phyloP scores from a whole-genome alignment of 2,329 filamentous ascomycete species.

The Arachnopeziza araneosa region DNA sequence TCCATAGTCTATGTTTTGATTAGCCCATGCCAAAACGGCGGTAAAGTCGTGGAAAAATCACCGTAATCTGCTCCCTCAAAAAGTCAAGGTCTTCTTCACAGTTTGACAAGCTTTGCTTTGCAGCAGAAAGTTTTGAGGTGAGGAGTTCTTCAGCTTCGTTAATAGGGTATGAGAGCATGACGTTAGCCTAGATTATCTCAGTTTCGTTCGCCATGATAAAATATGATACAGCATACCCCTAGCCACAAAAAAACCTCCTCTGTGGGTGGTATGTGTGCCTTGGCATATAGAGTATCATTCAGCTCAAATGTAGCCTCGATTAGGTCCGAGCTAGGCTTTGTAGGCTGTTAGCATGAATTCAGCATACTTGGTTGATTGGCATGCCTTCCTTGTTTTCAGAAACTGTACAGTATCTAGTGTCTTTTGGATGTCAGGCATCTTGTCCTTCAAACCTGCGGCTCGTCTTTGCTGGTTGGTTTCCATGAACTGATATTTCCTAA shows the following conservation, averaged over 20 bases:
- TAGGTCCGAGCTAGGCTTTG: slow-evolving; percentile 48
- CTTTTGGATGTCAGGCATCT: slow-evolving; percentile 96
- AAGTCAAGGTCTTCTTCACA: slow-evolving; percentile 97
- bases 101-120: slow-evolving; percentile 73
- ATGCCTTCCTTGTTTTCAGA: slow-evolving; percentile 68
- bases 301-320: slow-evolving; percentile 93
- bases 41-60: slow-evolving; percentile 39
- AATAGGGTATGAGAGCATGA: slow-evolving; percentile 94
- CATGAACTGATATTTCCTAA: slow-evolving; percentile 99
- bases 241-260: slow-evolving; percentile 97
- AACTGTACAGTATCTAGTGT: slow-evolving; percentile 89
- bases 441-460: slow-evolving; percentile 77
- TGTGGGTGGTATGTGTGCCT: slow-evolving; percentile 73
- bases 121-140: slow-evolving; percentile 68
- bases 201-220: slow-evolving; percentile 10
- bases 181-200: slow-evolving; percentile 63
- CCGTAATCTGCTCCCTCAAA: slow-evolving; percentile 91
- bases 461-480: slow-evolving; percentile 86
- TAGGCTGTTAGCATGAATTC: slow-evolving; percentile 12
- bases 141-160: slow-evolving; percentile 79
- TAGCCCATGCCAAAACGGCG: neutral
- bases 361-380: slow-evolving; percentile 10
- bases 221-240: slow-evolving; percentile 53
- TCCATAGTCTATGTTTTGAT: slow-evolving; percentile 54
- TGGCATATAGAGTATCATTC: slow-evolving; percentile 91